phyloP scores from a whole-genome alignment of 192 early-diverging fungal genomes.

The Coemansia furcata region DNA sequence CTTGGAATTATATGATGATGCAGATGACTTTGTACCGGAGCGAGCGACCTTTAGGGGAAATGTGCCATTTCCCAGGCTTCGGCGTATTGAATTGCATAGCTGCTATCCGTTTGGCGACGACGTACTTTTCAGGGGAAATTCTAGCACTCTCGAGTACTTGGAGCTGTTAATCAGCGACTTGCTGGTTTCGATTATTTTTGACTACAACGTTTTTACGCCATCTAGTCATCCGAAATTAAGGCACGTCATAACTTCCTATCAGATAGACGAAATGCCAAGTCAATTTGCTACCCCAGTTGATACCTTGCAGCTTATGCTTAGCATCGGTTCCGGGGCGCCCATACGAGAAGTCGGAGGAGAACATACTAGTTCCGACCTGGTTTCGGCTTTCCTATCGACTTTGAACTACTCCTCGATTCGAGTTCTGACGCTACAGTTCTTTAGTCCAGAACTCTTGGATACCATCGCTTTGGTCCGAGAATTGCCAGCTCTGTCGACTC shows the following conservation, averaged over 20 bases:
- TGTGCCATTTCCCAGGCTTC: constrained; percentile 9
- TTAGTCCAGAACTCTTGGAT: background rate
- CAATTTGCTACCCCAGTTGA: background rate
- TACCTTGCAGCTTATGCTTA: background rate
- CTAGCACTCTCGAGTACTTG: background rate
- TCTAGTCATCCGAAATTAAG: background rate
- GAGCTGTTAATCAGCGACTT: background rate
- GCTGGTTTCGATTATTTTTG: background rate
- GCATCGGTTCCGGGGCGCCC: background rate
- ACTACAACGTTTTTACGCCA: background rate
- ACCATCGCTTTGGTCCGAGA: background rate
- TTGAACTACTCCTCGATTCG: background rate
- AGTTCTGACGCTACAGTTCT: background rate
- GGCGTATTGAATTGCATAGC: background rate
- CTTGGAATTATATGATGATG: background rate
- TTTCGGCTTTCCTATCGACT: background rate
- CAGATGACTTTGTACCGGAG: background rate
- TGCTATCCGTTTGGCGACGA: constrained; percentile 11
- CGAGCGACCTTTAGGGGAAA: background rate
- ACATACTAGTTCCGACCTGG: background rate
- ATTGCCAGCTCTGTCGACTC: background rate
- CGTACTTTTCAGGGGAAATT: constrained; percentile 2
- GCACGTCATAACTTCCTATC: background rate
- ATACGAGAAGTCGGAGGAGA: background rate
- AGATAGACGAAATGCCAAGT: background rate